Evolutionary conservation across 164 flowering plant species (phyloP), one percentile per base, ranked within the genome.

Genomic region (Sextonia rubra): DNA sequence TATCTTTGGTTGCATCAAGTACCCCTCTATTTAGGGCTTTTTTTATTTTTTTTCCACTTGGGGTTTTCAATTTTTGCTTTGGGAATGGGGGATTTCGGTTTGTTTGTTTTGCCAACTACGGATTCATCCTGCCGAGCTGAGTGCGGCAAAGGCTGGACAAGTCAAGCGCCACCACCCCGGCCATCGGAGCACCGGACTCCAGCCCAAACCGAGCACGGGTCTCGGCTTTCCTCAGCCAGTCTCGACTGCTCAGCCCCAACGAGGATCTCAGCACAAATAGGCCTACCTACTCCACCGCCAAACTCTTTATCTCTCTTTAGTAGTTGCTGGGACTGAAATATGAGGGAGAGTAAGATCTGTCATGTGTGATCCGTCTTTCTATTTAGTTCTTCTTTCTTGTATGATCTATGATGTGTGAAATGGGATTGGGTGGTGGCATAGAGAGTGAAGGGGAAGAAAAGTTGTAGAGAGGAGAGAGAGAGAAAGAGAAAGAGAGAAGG

Each of bases 211-310:
- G 60, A 37, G 68, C 97, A 92, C 0, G 93, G 93, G 64, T 89
- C n/a, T n/a, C 91, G 1, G 71, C 72, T 74, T 88, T 91, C 25
- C 77, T 83, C 1, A 98, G 99, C 99, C 99, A 94, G 3, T 94
- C 97, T 75, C 60, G 85, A 68, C 83, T 77, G 69, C 99, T 82
- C 55, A 94, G 52, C 66, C 98, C 97, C 55, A 94, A 75, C 7
- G 99, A 85, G 56, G 96, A 89, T 78, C 99, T 83, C 65, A 94
- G 83, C 24, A 78, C 69, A 58, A 86, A 79, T 67, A 94, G 75
- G 49, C 93, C 93, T 22, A 48, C 72, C 25, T 76, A 67, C 68
- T 95, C 99, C 5, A 27, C n/a, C 12, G 25, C 11, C 1, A 79
- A 76, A 73, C 69, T 74, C 68, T 71, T 44, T 23, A 60, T 78